Percentiles rank a stretch among this genome's conserved stretches.
phyloP scores from a whole-genome alignment of 352 stramenopile species.

The Phytopythium vexans region DNA sequence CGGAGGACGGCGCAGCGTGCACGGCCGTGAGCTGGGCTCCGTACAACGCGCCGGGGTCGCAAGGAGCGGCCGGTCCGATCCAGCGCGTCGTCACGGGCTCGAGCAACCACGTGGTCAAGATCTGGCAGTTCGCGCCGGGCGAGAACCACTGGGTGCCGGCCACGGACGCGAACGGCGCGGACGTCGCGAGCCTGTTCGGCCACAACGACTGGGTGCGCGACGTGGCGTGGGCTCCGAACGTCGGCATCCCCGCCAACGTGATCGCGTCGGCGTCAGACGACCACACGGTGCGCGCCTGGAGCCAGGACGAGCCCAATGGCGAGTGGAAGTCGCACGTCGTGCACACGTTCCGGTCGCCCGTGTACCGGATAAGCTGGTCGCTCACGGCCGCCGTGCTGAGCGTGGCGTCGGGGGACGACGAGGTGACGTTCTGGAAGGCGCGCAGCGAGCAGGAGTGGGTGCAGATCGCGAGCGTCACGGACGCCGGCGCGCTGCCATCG shows the following conservation, averaged over 20 bases:
- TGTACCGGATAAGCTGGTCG: conserved; percentile 86
- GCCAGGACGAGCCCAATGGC: conserved; percentile 57
- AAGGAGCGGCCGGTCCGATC: conserved; percentile 55
- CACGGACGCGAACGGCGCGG: conserved; percentile 22
- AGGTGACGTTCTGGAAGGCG: conserved; percentile 84
- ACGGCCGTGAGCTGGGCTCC: conserved; percentile 82
- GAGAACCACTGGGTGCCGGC: conserved; percentile 23
- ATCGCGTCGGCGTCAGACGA: conserved; percentile 82
- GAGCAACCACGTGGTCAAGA: conserved; percentile 52
- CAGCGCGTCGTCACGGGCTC: conserved; percentile 78
- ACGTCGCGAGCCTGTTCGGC: conserved; percentile 42
- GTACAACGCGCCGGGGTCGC: conserved; percentile 84
- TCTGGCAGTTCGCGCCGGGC: conserved; percentile 51
- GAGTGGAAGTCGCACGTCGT: conserved; percentile 64
- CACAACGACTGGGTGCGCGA: conserved; percentile 86
- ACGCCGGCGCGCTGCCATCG: conserved; percentile 45
- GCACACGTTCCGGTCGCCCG: conserved; percentile 62
- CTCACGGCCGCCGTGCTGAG: conserved; percentile 65
- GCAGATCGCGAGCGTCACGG: conserved; percentile 72
- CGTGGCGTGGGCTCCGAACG: conserved; percentile 79
- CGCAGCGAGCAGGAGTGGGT: conserved; percentile 53
- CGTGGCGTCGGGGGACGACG: conserved; percentile 60
- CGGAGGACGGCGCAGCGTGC: conserved; percentile 67
- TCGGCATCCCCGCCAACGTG: conserved; percentile 78
- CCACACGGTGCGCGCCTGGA: conserved; percentile 80